Base-by-base conservation (phyloP, 805 yeast genomes). In the Kregervanrija delftensis region DNA sequence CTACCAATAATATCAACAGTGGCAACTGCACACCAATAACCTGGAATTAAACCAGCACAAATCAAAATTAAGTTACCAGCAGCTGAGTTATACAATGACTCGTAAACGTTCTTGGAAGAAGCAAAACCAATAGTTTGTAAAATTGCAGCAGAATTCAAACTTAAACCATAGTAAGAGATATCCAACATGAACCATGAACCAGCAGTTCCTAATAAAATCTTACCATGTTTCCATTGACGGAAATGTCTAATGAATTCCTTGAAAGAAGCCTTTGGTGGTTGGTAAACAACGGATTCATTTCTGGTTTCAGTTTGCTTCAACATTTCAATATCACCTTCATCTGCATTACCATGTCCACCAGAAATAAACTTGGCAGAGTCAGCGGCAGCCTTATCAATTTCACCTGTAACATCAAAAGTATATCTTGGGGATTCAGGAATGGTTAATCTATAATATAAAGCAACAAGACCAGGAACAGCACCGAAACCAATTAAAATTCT, bases 391-490 rank as follows among this genome's bases (percentile, higher is more conserved):
- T 72, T 68, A 55, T 69, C 74, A 45, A 76, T 69, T 56, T 78
- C 79, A 54, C 75, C 76, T 41, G 76, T 65, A 48, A 86, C 84
- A 65, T 86, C 96, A 62, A 87, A 75, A 42, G 89, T 72, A 71
- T 85, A 87, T 74, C 96, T 83, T 69, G 96, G 96, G 44, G 95
- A 86, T 73, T 86, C 96, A 54, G 95, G 96, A 65, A 86, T 89
- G 54, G 96, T 88, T 68, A 88, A 79, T 77, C 96, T 86, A 74
- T 77, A 89, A 74, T 89, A 89, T 55, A 86, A 75, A 38, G 96
- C 95, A 64, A 83, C 64, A 49, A 73, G 53, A 67, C 95, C 96
- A 55, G 96, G 96, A 55, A 88, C 84, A 71, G 86, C 81, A 63
- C 96, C 96, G 52, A 90, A 75, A 59, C 96, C 96, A 62, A 88